Conservation (phyloP, 257 asterid genomes). For the Nemophila menziesii region DNA sequence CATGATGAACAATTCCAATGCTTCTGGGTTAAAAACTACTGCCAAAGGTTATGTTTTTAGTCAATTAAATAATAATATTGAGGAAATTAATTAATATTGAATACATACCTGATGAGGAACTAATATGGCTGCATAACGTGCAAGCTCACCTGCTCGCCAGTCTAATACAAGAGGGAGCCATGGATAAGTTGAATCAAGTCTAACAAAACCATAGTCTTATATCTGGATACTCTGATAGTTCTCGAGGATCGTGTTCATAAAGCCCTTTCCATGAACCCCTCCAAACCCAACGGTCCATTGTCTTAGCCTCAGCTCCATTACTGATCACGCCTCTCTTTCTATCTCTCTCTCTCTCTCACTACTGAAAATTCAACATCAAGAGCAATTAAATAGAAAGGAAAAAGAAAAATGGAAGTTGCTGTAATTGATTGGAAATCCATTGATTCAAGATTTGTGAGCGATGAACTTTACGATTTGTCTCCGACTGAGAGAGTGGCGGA, state of each 20-base stretch:
- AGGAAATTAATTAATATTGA: no score
- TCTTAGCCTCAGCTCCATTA: neutral
- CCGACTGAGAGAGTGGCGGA: no score
- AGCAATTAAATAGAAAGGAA: neutral
- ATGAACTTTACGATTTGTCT: constrained; percentile 70
- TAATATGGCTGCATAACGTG: constrained; percentile 80
- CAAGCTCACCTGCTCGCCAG: constrained; percentile 94
- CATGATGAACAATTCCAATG: constrained; percentile 68
- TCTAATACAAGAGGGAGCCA: constrained; percentile 84
- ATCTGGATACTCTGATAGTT: constrained; percentile 71
- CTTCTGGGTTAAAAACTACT: constrained; percentile 83
- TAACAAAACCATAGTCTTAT: constrained; percentile 79
- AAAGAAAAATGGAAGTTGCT: constrained; percentile 61
- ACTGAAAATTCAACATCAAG: neutral
- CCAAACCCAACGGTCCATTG: constrained; percentile 26
- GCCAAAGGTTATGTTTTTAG: no score
- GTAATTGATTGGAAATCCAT: constrained; percentile 71
- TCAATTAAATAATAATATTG: no score
- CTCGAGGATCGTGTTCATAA: constrained; percentile 54
- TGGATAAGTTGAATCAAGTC: constrained; percentile 60
- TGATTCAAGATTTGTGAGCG: constrained; percentile 66
- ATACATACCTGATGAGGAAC: constrained; percentile 93
- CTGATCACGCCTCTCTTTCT: constrained; percentile 1
- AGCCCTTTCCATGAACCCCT: neutral
- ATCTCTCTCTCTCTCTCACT: constrained; percentile 5